These are phyloP conservation scores for Trichoderma gamsii DNA, from an alignment of 495 filamentous ascomycete species.

Conservation along the genomic window DNA sequence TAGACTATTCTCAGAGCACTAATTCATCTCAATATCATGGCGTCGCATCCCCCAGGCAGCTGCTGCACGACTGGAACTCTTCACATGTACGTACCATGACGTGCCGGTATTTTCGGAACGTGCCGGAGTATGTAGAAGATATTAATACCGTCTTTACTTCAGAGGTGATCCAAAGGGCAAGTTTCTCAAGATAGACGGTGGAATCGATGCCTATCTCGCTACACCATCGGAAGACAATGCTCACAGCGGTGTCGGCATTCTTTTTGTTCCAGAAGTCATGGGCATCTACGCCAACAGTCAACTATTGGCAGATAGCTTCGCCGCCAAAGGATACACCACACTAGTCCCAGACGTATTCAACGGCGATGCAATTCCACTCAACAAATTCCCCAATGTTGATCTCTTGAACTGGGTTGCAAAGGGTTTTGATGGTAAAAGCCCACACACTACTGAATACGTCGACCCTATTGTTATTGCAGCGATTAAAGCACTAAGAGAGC, in stretches of 20 bases:
- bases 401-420: conserved; percentile 54
- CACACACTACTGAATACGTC: conserved; percentile 53
- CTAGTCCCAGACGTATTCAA: conserved; percentile 73
- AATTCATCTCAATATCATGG: background rate
- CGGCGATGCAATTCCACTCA: conserved; percentile 57
- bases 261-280: conserved; percentile 59
- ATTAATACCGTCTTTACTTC: background rate
- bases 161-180: background rate
- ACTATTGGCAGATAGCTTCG: conserved; percentile 76
- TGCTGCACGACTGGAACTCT: background rate
- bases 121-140: background rate
- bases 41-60: background rate
- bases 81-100: background rate
- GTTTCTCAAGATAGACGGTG: background rate
- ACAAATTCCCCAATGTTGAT: conserved; percentile 52
- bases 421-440: conserved; percentile 43
- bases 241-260: conserved; percentile 31
- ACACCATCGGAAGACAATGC: background rate
- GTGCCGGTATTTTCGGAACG: no score
- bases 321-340: conserved; percentile 72
- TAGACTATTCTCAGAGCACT: no score
- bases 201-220: background rate
- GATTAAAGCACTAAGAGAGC: conserved; percentile 33
- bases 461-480: conserved; percentile 41
- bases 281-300: conserved; percentile 70